Conservation (phyloP, 2,329 filamentous ascomycete species). For the Botrytis deweyae region DNA sequence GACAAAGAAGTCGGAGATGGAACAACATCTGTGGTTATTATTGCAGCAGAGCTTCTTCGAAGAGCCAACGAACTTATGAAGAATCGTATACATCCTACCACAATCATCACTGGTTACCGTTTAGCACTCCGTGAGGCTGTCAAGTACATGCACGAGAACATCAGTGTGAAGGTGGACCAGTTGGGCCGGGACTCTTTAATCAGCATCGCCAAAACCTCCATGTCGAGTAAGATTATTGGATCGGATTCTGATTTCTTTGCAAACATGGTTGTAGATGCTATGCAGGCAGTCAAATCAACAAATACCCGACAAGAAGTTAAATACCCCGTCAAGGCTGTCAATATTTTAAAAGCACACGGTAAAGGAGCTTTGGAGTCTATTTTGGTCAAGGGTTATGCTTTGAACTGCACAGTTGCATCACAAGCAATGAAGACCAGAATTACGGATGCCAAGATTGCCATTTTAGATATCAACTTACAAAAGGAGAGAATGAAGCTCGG, state of each 20-base stretch:
- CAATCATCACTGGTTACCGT: slow-evolving; percentile 97
- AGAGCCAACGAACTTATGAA: slow-evolving; percentile 98
- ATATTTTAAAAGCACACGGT: slow-evolving; percentile 96
- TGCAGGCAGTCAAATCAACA: slow-evolving; percentile 88
- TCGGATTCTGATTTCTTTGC: slow-evolving; percentile 95
- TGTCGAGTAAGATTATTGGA: slow-evolving; percentile 99
- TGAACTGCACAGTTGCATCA: slow-evolving; percentile 98
- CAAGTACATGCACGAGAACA: slow-evolving; percentile 98
- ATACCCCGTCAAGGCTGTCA: slow-evolving; percentile 98
- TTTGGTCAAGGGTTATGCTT: slow-evolving; percentile 90
- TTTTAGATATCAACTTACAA: slow-evolving; percentile 96
- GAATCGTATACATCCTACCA: slow-evolving; percentile 99
- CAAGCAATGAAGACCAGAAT: slow-evolving; percentile 96
- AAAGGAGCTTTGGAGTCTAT: slow-evolving; percentile 87
- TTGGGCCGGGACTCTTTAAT: slow-evolving; percentile 87
- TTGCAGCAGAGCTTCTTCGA: slow-evolving; percentile 90
- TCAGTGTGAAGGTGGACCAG: slow-evolving; percentile 91
- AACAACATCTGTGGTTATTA: slow-evolving; percentile 95
- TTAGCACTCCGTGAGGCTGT: slow-evolving; percentile 93
- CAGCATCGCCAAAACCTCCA: slow-evolving; percentile 96
- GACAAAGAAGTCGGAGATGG: slow-evolving; percentile 99
- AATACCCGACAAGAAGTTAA: slow-evolving; percentile 90
- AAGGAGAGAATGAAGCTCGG: slow-evolving; percentile 99
- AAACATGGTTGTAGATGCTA: slow-evolving; percentile 95
- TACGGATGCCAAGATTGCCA: slow-evolving; percentile 92